Conservation (phyloP, 2,329 filamentous ascomycete species). For the Curvularia verruculosa region DNA sequence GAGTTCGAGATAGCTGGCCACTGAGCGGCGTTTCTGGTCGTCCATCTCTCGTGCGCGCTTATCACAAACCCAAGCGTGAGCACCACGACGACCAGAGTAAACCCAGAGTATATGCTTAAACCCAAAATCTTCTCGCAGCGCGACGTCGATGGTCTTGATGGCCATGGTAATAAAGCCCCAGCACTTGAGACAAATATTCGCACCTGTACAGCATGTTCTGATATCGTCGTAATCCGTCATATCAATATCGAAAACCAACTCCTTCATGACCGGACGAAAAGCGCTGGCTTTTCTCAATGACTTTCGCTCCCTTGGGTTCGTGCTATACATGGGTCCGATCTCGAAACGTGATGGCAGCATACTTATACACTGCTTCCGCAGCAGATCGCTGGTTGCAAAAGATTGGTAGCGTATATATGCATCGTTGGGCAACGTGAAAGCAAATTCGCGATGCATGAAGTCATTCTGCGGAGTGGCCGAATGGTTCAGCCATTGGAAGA, state of each 20-base stretch:
- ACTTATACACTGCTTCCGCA: constrained; percentile 89
- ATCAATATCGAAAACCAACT: constrained; percentile 99
- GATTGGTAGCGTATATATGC: constrained; percentile 92
- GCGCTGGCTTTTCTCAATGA: constrained; percentile 77
- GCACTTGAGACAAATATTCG: constrained; percentile 91
- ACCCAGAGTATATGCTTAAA: constrained; percentile 98
- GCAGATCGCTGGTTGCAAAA: constrained; percentile 70
- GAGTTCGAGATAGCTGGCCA: constrained; percentile 89
- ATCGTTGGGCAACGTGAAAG: constrained; percentile 91
- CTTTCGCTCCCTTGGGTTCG: constrained; percentile 93
- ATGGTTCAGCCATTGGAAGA: constrained; percentile 99
- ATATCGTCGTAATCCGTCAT: constrained; percentile 98
- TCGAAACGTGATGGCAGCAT: constrained; percentile 94
- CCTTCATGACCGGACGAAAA: constrained; percentile 88
- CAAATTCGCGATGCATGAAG: constrained; percentile 93
- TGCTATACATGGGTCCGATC: constrained; percentile 95
- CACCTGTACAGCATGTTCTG: constrained; percentile 90
- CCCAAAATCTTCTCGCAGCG: constrained; percentile 90
- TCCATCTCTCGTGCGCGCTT: constrained; percentile 82
- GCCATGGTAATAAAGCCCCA: constrained; percentile 99
- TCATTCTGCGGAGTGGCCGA: constrained; percentile 83
- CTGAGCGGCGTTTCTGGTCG: constrained; percentile 81
- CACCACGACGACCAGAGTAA: constrained; percentile 94
- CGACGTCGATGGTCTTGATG: constrained; percentile 88
- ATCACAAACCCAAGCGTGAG: constrained; percentile 98